Evolutionary conservation across 495 filamentous ascomycete species (phyloP), one percentile per base, ranked within the genome.

Genomic region (Melanomma pulvis-pyrius): DNA sequence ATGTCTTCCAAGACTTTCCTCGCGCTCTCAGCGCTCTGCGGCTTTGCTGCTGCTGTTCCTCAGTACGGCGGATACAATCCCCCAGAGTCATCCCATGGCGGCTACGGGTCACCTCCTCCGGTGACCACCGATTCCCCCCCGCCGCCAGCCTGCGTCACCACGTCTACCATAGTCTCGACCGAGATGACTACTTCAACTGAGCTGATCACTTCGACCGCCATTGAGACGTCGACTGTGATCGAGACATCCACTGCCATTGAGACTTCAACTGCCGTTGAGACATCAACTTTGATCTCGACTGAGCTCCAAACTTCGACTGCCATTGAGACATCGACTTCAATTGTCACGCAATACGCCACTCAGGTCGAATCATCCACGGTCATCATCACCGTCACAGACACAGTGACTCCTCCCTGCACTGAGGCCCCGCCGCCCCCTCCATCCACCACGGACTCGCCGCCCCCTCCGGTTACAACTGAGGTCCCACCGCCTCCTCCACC

Each of bases 1-100:
- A 63, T 63, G 60, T 29, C 60, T 44, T 8, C 49, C 21, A 63
- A 63, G 30, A 55, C 48, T 7, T n/a, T 55, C 19, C 21, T 63
- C 25, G 60, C 34, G 17, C 50, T 63, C 25, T 63, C 60, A 12
- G 60, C 60, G 30, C 50, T 63, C 9, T 25, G 47, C 50, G 19
- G 49, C 25, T 21, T 54, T 13, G 50, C 60, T 55, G 50, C 60
- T 21, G 60, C 60, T 28, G 30, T 63, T 55, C 60, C 60, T 8
- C 29, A 34, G n/a, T 32, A 48, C 36, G 54, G 54, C 24, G 54
- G 56, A 1, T 13, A 25, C 41, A 5, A 47, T 30, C 21, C 21
- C 41, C 19, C 19, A 3, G 30, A 55, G 25, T n/a, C 15, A 48
- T n/a, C 46, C 46, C 46, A 32, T 39, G 28, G 28, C 19, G 52